Percentiles rank a stretch among this genome's conserved stretches.
Evolutionary conservation across 2,329 filamentous ascomycete species (phyloP).

Genomic region (Claviceps pazoutovae): DNA sequence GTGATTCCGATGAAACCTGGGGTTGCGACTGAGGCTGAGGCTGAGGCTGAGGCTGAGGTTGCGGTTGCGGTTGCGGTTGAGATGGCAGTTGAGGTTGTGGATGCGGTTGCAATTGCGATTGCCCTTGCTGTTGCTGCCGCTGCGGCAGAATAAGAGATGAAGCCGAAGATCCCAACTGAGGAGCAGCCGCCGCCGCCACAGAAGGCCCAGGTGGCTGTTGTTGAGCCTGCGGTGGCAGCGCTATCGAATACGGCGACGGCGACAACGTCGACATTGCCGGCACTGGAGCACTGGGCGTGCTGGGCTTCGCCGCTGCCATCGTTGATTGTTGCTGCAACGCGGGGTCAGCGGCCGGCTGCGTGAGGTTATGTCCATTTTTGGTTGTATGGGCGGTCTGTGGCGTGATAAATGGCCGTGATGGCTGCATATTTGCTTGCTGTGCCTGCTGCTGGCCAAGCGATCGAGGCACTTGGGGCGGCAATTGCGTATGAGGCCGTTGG

Average conservation of each 20-base stretch:
- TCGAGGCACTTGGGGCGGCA: constrained; percentile 12
- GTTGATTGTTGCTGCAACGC: not conserved
- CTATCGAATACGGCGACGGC: not conserved
- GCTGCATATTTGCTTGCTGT: constrained; percentile 10
- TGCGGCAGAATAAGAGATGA: not conserved
- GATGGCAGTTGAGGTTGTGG: too few relatives aligned
- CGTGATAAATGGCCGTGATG: not conserved
- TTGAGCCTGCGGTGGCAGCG: not conserved
- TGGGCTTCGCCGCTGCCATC: not conserved
- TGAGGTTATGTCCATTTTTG: not conserved
- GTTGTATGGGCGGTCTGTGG: not conserved
- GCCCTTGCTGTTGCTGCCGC: not conserved
- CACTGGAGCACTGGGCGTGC: not conserved
- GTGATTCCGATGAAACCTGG: not conserved
- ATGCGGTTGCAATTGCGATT: too few relatives aligned
- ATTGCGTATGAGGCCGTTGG: constrained; percentile 15
- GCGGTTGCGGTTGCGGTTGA: too few relatives aligned
- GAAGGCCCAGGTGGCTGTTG: not conserved
- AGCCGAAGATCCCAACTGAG: not conserved
- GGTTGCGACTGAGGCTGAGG: not conserved
- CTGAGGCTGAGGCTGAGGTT: not conserved
- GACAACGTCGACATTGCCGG: not conserved
- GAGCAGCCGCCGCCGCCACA: not conserved
- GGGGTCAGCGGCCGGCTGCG: not conserved
- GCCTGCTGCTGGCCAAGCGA: constrained; percentile 9